phyloP scores from a whole-genome alignment of 2,329 filamentous ascomycete species.

The Alternaria novae-zelandiae region DNA sequence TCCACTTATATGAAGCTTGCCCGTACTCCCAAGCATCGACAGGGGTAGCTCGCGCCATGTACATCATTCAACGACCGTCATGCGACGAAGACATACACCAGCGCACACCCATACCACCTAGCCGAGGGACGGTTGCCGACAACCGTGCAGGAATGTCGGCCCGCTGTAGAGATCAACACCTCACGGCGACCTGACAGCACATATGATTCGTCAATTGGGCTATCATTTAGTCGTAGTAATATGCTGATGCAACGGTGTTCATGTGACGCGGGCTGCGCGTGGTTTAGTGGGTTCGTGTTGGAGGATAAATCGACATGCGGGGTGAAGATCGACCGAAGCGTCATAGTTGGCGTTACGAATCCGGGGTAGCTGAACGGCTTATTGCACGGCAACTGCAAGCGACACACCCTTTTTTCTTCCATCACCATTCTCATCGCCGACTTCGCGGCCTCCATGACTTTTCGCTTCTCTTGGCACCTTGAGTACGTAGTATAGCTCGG shows the following conservation, averaged over 20 bases:
- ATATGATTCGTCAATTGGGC: background rate
- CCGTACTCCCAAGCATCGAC: background rate
- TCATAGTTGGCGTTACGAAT: background rate
- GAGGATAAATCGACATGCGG: conserved; percentile 7
- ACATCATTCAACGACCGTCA: background rate
- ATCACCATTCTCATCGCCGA: background rate
- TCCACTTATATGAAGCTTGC: conserved; percentile 27
- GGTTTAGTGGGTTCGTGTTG: background rate
- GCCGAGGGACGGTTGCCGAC: background rate
- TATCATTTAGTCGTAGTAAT: background rate
- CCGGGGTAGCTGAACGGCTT: background rate
- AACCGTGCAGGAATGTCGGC: conserved; percentile 6
- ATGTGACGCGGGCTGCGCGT: background rate
- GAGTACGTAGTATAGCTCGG: background rate
- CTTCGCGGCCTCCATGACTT: fast-evolving
- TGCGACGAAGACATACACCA: background rate
- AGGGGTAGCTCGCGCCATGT: conserved; percentile 13
- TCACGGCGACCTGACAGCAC: background rate
- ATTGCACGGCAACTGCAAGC: background rate
- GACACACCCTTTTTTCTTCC: background rate
- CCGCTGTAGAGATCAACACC: background rate
- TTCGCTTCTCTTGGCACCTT: background rate
- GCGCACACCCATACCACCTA: background rate
- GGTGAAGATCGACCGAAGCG: conserved; percentile 11
- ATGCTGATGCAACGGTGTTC: conserved; percentile 5